Conservation (phyloP, 306 rosid genomes). For the Medicago ruthenica region DNA sequence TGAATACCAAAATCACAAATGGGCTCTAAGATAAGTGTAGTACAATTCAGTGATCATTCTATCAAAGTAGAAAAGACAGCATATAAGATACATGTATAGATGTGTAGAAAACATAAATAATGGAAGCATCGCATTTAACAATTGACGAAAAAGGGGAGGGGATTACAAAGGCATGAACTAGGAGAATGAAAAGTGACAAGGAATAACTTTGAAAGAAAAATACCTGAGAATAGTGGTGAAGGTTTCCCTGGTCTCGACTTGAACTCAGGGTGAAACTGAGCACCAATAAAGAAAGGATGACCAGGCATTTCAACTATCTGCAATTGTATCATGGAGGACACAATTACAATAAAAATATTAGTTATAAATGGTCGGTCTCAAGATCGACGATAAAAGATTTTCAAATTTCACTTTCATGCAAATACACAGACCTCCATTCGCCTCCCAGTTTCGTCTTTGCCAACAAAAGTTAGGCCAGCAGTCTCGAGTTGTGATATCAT, state of each 20-base stretch:
- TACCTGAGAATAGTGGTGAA: slow-evolving; percentile 76
- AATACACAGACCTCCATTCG: slow-evolving; percentile 76
- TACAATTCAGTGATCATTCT: not conserved
- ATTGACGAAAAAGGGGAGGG: not conserved
- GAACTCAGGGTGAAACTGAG: slow-evolving; percentile 85
- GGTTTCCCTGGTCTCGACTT: slow-evolving; percentile 88
- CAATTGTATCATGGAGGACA: slow-evolving; percentile 28
- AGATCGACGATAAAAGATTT: slow-evolving; percentile 15
- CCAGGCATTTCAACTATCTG: slow-evolving; percentile 73
- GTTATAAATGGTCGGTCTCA: not conserved
- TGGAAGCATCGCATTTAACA: too few species aligned
- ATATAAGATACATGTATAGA: not conserved
- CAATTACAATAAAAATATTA: not conserved
- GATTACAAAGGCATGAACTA: not conserved
- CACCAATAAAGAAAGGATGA: slow-evolving; percentile 81
- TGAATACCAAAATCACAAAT: too few species aligned
- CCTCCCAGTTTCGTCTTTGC: slow-evolving; percentile 73
- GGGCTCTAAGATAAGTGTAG: not conserved
- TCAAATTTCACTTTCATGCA: slow-evolving; percentile 22
- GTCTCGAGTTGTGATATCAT: slow-evolving; percentile 70
- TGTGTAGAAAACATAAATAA: not conserved
- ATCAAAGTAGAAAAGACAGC: not conserved
- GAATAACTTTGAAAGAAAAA: slow-evolving; percentile 9
- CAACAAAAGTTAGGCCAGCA: slow-evolving; percentile 80
- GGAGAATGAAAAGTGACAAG: not conserved